Base-by-base conservation (phyloP, 2,329 filamentous ascomycete genomes). In the Aspergillus ochraceus region DNA sequence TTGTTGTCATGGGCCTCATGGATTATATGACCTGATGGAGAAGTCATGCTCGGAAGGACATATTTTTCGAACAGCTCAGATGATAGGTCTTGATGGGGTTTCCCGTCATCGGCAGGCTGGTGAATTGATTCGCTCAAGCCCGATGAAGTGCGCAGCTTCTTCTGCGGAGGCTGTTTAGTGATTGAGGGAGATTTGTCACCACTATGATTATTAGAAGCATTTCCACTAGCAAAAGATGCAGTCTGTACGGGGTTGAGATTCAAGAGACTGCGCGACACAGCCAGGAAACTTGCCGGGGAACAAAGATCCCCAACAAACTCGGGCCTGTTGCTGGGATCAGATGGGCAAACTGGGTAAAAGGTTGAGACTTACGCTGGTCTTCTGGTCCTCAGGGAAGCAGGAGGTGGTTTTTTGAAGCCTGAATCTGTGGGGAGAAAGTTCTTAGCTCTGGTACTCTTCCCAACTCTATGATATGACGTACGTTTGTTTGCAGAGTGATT, bases 331-430 rank as follows among this genome's bases (percentile, higher is more conserved):
- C 11, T 19, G 32, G 46, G 36, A 52, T 62, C 49, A 57, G 54
- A 32, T 29, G 17, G n/a, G 9, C 10, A 19, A 30, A 47, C 45
- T 42, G 39, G 19, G 54, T 24, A 51, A 6, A 29, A 19, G 8
- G 3, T 11, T 54, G n/a, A 17, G 50, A 64, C 66, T 62, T 66
- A 65, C 64, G 65, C 54, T 49, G 63, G 63, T 39, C 63, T 59
- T 54, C 66, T 63, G 20, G 52, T 55, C 56, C 60, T 69, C 49
- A 62, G 20, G 26, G 32, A 30, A 9, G 29, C 32, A 45, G 47
- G 14, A 3, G 17, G 14, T 26, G 6, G 19, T 59, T 20, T 62
- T 17, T 42, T 42, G 36, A n/a, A 42, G 6, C 14, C 36, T 42
- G 36, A 8, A 14, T 2, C 17, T 8, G 36, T n/a, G 36, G 6